These are phyloP conservation scores for Leucaena leucocephala DNA, from an alignment of 306 rosid species.

Conservation along the genomic window DNA sequence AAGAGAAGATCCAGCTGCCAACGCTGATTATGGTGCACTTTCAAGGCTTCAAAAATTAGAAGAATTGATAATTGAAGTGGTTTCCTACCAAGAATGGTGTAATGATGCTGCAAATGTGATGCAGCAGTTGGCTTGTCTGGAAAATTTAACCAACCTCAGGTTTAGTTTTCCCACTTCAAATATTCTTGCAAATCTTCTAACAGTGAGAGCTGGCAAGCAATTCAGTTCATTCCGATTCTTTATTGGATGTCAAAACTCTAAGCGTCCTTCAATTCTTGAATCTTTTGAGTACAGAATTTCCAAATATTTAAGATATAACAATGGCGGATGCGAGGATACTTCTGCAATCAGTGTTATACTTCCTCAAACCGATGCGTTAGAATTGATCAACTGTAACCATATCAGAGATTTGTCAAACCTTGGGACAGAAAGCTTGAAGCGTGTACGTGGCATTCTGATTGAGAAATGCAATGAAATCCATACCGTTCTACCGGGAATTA, in stretches of 20 bases:
- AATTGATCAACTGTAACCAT: conserved; percentile 30
- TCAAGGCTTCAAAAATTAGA: conserved; percentile 20
- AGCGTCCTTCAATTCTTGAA: conserved; percentile 28
- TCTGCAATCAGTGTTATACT: conserved; percentile 23
- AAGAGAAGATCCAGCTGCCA: not conserved
- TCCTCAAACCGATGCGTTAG: conserved; percentile 37
- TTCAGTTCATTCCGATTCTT: conserved; percentile 35
- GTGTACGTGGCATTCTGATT: conserved; percentile 33
- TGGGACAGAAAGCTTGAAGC: conserved; percentile 9
- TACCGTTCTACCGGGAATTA: not conserved
- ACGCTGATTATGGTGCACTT: not conserved
- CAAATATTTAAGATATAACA: conserved; percentile 32
- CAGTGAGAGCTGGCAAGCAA: not conserved
- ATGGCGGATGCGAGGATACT: conserved; percentile 14
- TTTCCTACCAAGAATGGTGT: not conserved
- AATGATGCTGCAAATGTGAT: conserved; percentile 4
- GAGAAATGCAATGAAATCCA: conserved; percentile 30
- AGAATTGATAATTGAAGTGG: conserved; percentile 28
- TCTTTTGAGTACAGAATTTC: conserved; percentile 33
- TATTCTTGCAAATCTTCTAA: conserved; percentile 26
- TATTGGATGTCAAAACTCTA: conserved; percentile 34
- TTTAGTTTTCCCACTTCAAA: conserved; percentile 18
- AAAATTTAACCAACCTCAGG: not conserved
- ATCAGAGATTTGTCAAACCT: conserved; percentile 20
- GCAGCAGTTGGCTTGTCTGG: not conserved